phyloP scores from a whole-genome alignment of 768 basidiomycete genomes.

The Russula emetica region DNA sequence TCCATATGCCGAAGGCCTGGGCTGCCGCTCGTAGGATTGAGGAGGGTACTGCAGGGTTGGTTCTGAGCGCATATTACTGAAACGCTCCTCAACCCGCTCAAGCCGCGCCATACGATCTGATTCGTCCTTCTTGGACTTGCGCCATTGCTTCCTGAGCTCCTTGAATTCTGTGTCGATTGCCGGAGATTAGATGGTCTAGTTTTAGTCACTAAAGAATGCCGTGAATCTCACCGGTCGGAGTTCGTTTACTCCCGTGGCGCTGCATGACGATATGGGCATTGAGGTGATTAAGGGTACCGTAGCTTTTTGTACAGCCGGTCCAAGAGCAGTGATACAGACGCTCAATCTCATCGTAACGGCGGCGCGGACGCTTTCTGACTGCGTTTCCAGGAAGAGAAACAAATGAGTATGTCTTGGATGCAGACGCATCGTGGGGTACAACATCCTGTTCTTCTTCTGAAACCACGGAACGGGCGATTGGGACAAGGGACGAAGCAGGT shows the following conservation, averaged over 20 bases:
- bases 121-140: slow-evolving; percentile 83
- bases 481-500: slow-evolving; percentile 18
- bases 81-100: slow-evolving; percentile 18
- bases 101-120: slow-evolving; percentile 17
- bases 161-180: slow-evolving; percentile 78
- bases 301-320: slow-evolving; percentile 63
- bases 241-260: slow-evolving; percentile 87
- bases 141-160: slow-evolving; percentile 94
- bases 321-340: slow-evolving; percentile 81
- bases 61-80: slow-evolving; percentile 5
- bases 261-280: slow-evolving; percentile 99
- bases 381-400: slow-evolving; percentile 77
- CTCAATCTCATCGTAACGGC: slow-evolving; percentile 93
- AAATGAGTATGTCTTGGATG: slow-evolving; percentile 71
- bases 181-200: slow-evolving; percentile 23
- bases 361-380: slow-evolving; percentile 77
- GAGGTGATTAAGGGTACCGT: slow-evolving; percentile 93
- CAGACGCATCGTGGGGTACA: slow-evolving; percentile 20
- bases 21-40: slow-evolving; percentile 15
- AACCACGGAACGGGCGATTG: slow-evolving; percentile 22
- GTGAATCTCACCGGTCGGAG: slow-evolving; percentile 71
- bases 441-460: slow-evolving; percentile 30
- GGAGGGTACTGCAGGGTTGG: slow-evolving; percentile 5
- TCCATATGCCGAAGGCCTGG: slow-evolving; percentile 9
- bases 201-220: not conserved